These are phyloP conservation scores for Detonula confervacea DNA, from an alignment of 352 stramenopile species.

Conservation along the genomic window DNA sequence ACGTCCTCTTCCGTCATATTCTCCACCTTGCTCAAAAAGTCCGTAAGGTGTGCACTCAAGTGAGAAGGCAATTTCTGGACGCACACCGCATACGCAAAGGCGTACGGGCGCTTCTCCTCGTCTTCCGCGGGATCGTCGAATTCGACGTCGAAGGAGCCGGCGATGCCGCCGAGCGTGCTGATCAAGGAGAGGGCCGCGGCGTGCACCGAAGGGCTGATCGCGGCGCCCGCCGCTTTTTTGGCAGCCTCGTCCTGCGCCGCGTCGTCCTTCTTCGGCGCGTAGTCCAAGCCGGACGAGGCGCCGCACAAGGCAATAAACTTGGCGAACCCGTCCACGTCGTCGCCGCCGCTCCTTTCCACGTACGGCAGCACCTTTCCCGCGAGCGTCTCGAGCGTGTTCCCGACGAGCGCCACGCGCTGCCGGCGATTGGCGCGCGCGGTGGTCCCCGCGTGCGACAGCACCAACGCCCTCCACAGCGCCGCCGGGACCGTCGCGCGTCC, in stretches of 20 bases:
- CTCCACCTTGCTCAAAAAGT: conserved; percentile 38
- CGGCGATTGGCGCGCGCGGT: conserved; percentile 45
- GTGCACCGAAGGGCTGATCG: conserved; percentile 52
- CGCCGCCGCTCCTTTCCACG: conserved; percentile 17
- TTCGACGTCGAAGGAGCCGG: conserved; percentile 64
- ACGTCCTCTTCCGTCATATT: conserved; percentile 65
- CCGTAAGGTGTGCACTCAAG: conserved; percentile 42
- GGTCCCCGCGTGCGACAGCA: conserved; percentile 75
- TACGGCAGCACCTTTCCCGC: conserved; percentile 38
- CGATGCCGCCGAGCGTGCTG: conserved; percentile 65
- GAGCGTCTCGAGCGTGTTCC: conserved; percentile 46
- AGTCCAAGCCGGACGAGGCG: conserved; percentile 24
- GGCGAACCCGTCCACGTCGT: conserved; percentile 34
- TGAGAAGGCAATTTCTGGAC: conserved; percentile 54
- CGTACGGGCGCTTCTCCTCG: conserved; percentile 61
- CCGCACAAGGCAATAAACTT: conserved; percentile 51
- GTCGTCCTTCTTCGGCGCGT: not conserved
- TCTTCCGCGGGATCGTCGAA: conserved; percentile 36
- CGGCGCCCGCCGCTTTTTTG: not conserved
- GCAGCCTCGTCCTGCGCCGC: not conserved
- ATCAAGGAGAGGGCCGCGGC: conserved; percentile 64
- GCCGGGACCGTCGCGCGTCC: conserved; percentile 22
- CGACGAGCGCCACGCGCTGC: conserved; percentile 60
- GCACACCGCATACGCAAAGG: conserved; percentile 66
- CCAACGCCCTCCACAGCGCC: conserved; percentile 48